Base-by-base conservation (phyloP, 2,329 filamentous ascomycete species). In the Aspergillus pseudonomiae region DNA sequence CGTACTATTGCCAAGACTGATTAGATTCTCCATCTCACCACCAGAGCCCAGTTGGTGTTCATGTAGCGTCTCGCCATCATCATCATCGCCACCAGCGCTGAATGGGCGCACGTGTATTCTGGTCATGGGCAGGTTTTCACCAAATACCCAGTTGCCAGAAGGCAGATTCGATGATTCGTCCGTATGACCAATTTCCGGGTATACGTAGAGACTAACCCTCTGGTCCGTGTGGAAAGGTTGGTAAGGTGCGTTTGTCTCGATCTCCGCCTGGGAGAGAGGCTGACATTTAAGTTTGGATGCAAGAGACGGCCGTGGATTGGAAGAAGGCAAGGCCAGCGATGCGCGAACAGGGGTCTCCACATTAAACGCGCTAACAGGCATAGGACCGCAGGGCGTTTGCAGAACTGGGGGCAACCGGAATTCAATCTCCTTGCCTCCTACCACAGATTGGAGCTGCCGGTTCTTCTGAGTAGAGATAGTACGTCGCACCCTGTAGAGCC, bases 201-300 rank as follows among this genome's bases (percentile, higher is more conserved):
- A 91, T 48, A 93, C 85, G 68, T 89, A 91, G 32, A 97, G 82
- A n/a, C 85, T 87, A 52, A 98, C 91, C 3, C 94, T 88, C 60
- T 88, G 87, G 73, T 98, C 94, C 0, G 94, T 95, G 75, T 98
- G 94, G 81, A 98, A 97, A 1, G 95, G 94, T 72, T 97, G 94
- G 71, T 97, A 98, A 2, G 94, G 93, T 5, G 94, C 91, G 73
- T 94, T 97, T 1, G 94, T 97, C 74, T 99, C 95, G 68, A 97
- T 96, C 81, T 97, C 94, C 6, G 92, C 93, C 87, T 94, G 75
- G 81, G 91, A 75, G 80, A 91, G 77, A 82, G 90, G 75, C 82
- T 85, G 71, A 76, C 79, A 71, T 79, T 82, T 69, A 68, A 71
- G 57, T 72, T 74, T 67, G 67, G 71, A 70, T 72, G 75, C 60